Percentiles rank a stretch among this genome's conserved stretches.
Evolutionary conservation across 1,284 basidiomycete species (phyloP).

Genomic region (Cerioporus squamosus): DNA sequence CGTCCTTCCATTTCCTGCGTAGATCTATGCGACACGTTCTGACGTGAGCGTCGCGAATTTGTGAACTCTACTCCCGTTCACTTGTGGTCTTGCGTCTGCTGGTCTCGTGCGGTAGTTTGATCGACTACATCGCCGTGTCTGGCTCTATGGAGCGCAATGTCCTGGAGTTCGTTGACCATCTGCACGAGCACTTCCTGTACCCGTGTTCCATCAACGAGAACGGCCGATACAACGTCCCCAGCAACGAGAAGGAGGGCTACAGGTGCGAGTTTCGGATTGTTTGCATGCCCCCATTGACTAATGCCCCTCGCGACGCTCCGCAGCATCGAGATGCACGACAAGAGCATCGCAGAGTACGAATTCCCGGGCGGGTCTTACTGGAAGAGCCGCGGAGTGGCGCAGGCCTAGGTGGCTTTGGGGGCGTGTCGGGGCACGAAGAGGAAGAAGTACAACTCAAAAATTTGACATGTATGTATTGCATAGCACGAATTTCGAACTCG

Average conservation of each 20-base stretch:
- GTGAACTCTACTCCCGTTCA: not conserved
- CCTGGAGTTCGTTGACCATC: constrained; percentile 86
- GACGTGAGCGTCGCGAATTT: not conserved
- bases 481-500: no score
- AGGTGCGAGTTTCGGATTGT: constrained; percentile 47
- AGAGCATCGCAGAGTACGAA: constrained; percentile 75
- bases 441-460: no score
- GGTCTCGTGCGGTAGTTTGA: constrained; percentile 52
- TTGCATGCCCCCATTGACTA: not conserved
- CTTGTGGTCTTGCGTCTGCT: not conserved
- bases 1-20: constrained; percentile 12
- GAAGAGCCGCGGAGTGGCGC: constrained; percentile 34
- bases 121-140: constrained; percentile 92
- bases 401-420: no score
- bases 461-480: no score
- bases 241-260: constrained; percentile 70
- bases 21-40: not conserved
- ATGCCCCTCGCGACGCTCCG: not conserved
- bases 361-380: constrained; percentile 81
- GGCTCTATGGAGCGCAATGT: constrained; percentile 94
- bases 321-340: constrained; percentile 79
- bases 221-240: constrained; percentile 87
- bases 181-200: constrained; percentile 92
- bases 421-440: no score
- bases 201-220: constrained; percentile 88